A percentile compares a stretch with the other conserved stretches of the same genome.
These are phyloP conservation scores for Calophaca sinica DNA, from an alignment of 306 rosid species.

Conservation along the genomic window DNA sequence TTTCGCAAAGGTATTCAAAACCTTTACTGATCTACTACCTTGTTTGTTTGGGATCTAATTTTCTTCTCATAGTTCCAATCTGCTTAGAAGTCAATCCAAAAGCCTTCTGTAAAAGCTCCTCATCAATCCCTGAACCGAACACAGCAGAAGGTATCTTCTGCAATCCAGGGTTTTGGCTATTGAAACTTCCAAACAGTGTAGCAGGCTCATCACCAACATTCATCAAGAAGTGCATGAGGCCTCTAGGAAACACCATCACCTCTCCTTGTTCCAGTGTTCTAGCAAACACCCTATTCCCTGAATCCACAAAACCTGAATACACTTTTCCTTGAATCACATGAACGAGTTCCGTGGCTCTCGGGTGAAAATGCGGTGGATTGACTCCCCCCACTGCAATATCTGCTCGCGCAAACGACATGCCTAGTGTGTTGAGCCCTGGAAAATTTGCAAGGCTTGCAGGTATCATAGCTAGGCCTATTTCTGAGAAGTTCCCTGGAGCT, in stretches of 20 bases:
- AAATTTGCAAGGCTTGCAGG: constrained; percentile 64
- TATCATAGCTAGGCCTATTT: constrained; percentile 64
- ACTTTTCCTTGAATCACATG: constrained; percentile 74
- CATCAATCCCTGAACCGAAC: constrained; percentile 85
- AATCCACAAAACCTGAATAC: constrained; percentile 89
- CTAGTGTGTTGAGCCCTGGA: constrained; percentile 87
- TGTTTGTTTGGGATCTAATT: constrained; percentile 61
- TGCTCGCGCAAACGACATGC: constrained; percentile 79
- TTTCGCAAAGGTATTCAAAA: background rate
- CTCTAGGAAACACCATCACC: constrained; percentile 89
- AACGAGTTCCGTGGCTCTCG: constrained; percentile 83
- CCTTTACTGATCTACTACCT: constrained; percentile 40
- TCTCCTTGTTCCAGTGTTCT: constrained; percentile 75
- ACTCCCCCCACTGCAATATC: constrained; percentile 78
- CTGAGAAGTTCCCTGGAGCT: constrained; percentile 66
- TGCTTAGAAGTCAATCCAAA: constrained; percentile 85
- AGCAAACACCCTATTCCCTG: constrained; percentile 69
- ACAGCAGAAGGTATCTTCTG: constrained; percentile 77
- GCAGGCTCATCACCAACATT: constrained; percentile 78
- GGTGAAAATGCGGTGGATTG: constrained; percentile 94
- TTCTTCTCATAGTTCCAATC: constrained; percentile 74
- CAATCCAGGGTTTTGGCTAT: constrained; percentile 87
- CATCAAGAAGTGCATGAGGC: constrained; percentile 86
- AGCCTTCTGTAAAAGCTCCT: constrained; percentile 78
- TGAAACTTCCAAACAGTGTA: constrained; percentile 82